These are phyloP conservation scores for Dentipellis sp. DNA, from an alignment of 768 basidiomycete genomes.

Conservation along the genomic window DNA sequence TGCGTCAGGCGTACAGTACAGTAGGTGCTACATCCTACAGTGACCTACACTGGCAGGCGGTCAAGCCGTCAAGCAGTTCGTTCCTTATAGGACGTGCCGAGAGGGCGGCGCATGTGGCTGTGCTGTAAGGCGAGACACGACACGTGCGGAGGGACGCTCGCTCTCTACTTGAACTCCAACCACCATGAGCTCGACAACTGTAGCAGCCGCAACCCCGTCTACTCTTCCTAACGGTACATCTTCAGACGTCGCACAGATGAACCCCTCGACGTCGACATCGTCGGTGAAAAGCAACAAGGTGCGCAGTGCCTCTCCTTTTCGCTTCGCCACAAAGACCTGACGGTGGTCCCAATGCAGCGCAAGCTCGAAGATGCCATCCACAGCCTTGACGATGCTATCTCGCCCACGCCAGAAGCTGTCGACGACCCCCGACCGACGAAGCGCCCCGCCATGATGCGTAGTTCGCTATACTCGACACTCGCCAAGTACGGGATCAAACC, in stretches of 20 bases:
- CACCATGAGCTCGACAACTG: background rate
- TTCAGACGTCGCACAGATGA: background rate
- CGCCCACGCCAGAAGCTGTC: constrained; percentile 19
- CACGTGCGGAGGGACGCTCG: background rate
- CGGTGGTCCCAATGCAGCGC: constrained; percentile 33
- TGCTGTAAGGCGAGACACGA: background rate
- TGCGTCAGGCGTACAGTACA: no score
- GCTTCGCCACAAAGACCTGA: background rate
- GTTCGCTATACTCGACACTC: constrained; percentile 61
- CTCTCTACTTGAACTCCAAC: background rate
- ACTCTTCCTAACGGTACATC: background rate
- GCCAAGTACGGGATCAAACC: constrained; percentile 67
- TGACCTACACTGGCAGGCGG: no score
- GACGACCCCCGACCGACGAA: constrained; percentile 37
- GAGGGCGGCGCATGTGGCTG: no score
- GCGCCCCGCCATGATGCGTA: constrained; percentile 43
- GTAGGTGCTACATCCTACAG: no score
- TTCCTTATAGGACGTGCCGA: no score
- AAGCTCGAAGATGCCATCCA: constrained; percentile 80
- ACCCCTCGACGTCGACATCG: background rate
- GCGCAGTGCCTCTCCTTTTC: background rate
- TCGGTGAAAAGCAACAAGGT: constrained; percentile 1
- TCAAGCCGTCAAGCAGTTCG: no score
- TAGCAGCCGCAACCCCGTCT: background rate
- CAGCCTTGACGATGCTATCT: constrained; percentile 56